Conservation (phyloP, 305 asterid species). For the Nicotiana rustica region DNA sequence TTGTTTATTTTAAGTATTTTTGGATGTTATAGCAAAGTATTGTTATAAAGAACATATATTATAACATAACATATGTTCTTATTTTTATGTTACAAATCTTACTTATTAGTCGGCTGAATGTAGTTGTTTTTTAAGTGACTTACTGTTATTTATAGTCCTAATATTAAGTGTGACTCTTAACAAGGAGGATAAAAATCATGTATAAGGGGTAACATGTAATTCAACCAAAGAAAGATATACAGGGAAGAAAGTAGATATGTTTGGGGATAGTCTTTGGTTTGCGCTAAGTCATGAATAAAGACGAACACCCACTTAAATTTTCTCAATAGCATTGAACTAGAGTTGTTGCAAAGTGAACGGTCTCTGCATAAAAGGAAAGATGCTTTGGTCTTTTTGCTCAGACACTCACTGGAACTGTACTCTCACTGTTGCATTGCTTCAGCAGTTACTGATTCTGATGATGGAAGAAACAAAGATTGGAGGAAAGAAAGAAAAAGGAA, state of each 20-base stretch:
- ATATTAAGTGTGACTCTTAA: too few species aligned
- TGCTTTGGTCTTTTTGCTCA: slow-evolving; percentile 33
- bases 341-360: slow-evolving; percentile 35
- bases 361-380: slow-evolving; percentile 51
- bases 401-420: slow-evolving; percentile 34
- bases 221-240: background rate
- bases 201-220: background rate
- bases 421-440: background rate
- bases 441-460: slow-evolving; percentile 52
- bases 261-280: background rate
- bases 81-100: too few species aligned
- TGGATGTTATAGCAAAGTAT: too few species aligned
- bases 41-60: too few species aligned
- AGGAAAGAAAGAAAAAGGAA: background rate
- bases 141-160: too few species aligned
- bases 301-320: background rate
- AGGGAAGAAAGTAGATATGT: background rate
- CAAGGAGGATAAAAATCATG: too few species aligned
- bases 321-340: slow-evolving; percentile 8
- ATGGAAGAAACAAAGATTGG: slow-evolving; percentile 6
- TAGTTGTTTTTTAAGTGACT: too few species aligned
- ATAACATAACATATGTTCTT: too few species aligned
- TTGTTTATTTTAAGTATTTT: too few species aligned
- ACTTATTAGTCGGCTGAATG: too few species aligned
- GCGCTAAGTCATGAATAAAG: background rate